These are phyloP conservation scores for Didymella arachidicola DNA, from an alignment of 2,329 filamentous ascomycete genomes.

Conservation along the genomic window DNA sequence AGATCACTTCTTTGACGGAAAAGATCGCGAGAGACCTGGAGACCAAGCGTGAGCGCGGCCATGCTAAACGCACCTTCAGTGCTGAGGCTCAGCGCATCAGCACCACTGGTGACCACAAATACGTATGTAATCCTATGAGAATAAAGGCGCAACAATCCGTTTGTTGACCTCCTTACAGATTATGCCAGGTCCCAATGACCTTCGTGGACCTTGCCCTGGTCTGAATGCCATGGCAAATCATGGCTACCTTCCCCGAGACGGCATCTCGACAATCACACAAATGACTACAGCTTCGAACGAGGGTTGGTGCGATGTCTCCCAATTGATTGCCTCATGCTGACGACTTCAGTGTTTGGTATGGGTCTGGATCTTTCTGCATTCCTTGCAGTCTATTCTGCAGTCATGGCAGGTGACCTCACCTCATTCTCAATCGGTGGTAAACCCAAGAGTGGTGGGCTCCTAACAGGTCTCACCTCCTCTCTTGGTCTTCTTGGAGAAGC, in stretches of 20 bases:
- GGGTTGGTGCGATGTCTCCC: slow-evolving; percentile 5
- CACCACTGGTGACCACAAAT: slow-evolving; percentile 22
- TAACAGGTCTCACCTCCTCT: slow-evolving; percentile 25
- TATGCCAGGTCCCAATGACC: slow-evolving; percentile 16
- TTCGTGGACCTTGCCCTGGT: slow-evolving; percentile 31
- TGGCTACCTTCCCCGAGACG: slow-evolving; percentile 35
- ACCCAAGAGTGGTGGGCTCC: slow-evolving; percentile 29
- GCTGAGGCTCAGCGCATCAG: slow-evolving; percentile 28
- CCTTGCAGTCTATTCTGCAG: slow-evolving; percentile 44
- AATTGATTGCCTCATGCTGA: slow-evolving; percentile 11
- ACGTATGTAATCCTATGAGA: slow-evolving; percentile 8
- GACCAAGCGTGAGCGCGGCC: slow-evolving; percentile 12
- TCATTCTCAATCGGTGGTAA: slow-evolving; percentile 62
- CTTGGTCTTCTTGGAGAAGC: slow-evolving; percentile 30
- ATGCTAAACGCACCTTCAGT: slow-evolving; percentile 25
- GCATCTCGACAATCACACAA: slow-evolving; percentile 24
- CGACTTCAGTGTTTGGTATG: slow-evolving; percentile 43
- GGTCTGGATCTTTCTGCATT: slow-evolving; percentile 43
- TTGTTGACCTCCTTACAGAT: slow-evolving; percentile 11
- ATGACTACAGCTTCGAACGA: slow-evolving; percentile 12
- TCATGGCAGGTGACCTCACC: slow-evolving; percentile 48
- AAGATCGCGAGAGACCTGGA: slow-evolving; percentile 23
- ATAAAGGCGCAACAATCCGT: not conserved
- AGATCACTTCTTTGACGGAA: slow-evolving; percentile 23
- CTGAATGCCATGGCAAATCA: slow-evolving; percentile 43